Conservation (phyloP, 1,139 yeast species). For the Hyphopichia burtonii region DNA sequence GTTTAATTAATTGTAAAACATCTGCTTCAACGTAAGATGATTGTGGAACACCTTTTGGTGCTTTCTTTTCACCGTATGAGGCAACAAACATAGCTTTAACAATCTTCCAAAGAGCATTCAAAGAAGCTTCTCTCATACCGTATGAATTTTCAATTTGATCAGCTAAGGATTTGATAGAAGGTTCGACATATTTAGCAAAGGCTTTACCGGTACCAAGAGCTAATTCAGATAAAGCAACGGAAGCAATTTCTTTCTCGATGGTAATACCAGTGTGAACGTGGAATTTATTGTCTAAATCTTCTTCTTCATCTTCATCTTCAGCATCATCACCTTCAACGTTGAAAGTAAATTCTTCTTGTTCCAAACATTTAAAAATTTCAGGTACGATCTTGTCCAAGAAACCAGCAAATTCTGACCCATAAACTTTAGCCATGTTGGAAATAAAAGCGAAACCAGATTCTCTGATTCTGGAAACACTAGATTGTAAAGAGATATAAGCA, state of each 20-base stretch:
- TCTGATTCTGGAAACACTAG: conserved; percentile 81
- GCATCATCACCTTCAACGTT: conserved; percentile 39
- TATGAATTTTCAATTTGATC: conserved; percentile 83
- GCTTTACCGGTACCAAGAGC: conserved; percentile 82
- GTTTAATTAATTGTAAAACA: conserved; percentile 59
- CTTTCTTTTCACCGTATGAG: conserved; percentile 49
- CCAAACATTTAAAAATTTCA: conserved; percentile 77
- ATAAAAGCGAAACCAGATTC: conserved; percentile 96
- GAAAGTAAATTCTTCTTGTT: conserved; percentile 75
- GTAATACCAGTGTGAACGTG: conserved; percentile 94
- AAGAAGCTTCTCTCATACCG: conserved; percentile 88
- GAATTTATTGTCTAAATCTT: conserved; percentile 67
- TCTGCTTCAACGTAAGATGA: conserved; percentile 57
- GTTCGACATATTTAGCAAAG: conserved; percentile 76
- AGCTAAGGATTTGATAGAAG: conserved; percentile 60
- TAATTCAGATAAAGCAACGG: conserved; percentile 86
- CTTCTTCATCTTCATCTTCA: conserved; percentile 43
- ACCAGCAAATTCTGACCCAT: conserved; percentile 85
- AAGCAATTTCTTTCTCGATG: conserved; percentile 95
- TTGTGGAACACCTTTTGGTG: conserved; percentile 74
- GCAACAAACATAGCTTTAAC: conserved; percentile 69
- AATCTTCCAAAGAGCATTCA: conserved; percentile 80
- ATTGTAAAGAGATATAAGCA: conserved; percentile 75
- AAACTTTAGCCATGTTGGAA: conserved; percentile 92
- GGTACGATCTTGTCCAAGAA: conserved; percentile 83